These are phyloP conservation scores for Sicyos edulis DNA, from an alignment of 306 rosid species.

Conservation along the genomic window DNA sequence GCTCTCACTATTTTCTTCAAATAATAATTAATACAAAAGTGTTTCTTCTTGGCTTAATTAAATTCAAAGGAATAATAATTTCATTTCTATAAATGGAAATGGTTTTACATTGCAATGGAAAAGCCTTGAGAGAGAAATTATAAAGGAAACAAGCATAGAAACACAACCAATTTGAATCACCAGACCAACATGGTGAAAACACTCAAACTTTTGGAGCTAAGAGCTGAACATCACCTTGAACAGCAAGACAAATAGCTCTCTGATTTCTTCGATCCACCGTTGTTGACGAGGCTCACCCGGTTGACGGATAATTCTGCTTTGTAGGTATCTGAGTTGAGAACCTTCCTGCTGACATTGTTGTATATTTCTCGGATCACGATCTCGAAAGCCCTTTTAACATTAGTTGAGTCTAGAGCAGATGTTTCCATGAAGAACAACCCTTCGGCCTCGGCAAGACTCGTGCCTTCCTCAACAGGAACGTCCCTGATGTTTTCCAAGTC, in stretches of 20 bases:
- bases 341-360: slow-evolving; percentile 88
- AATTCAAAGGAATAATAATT: slow-evolving; percentile 16
- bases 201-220: slow-evolving; percentile 13
- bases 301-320: slow-evolving; percentile 85
- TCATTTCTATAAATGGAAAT: slow-evolving; percentile 28
- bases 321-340: slow-evolving; percentile 81
- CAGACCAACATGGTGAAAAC: slow-evolving; percentile 22
- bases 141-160: slow-evolving; percentile 25
- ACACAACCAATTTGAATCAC: slow-evolving; percentile 19
- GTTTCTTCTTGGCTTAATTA: slow-evolving; percentile 9
- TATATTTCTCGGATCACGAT: slow-evolving; percentile 80
- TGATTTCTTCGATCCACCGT: slow-evolving; percentile 48
- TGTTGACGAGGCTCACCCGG: slow-evolving; percentile 76
- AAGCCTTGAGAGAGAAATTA: neutral
- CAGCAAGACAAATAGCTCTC: slow-evolving; percentile 64
- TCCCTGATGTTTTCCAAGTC: slow-evolving; percentile 77
- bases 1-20: slow-evolving; percentile 6
- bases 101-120: neutral
- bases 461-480: slow-evolving; percentile 83
- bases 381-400: slow-evolving; percentile 78
- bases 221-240: slow-evolving; percentile 46
- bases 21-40: slow-evolving; percentile 18
- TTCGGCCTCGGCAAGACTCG: slow-evolving; percentile 78
- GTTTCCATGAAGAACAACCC: slow-evolving; percentile 96
- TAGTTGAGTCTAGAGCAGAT: slow-evolving; percentile 81